Base-by-base conservation (phyloP, 2,329 filamentous ascomycete species). In the Fusarium sp. region DNA sequence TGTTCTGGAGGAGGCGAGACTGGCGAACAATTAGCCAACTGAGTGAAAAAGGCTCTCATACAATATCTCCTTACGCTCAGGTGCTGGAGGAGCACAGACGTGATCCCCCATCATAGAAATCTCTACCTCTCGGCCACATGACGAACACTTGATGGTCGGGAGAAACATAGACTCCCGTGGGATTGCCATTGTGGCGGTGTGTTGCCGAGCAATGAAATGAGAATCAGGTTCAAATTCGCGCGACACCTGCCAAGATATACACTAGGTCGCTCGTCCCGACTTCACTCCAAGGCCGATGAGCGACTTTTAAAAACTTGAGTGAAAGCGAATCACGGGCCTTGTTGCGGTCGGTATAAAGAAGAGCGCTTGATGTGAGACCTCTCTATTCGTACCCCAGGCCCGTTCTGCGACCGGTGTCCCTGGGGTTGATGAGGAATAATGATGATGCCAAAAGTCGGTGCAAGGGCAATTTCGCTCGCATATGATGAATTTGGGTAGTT, bases 71-170 rank as follows among this genome's bases (percentile, higher is more conserved):
- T 65, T 75, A 81, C 84, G 73, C 70, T 83, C 82, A 70, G 78
- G 77, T 75, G 79, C 77, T 76, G 79, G 71, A 57, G 77, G 71
- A 55, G 75, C 75, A 75, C 93, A 97, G 59, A 91, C 74, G 79
- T 97, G 93, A 61, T 96, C 92, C 60, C 91, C 92, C 88, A 97
- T 90, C 74, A 88, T 80, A 36, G 90, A 89, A 67, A 97, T 95
- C 72, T 93, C 89, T 57, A 97, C 91, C 70, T 93, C 86, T 36
- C 80, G 76, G 36, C 87, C 85, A 73, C 92, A 96, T 78, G 83
- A 87, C 49, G 92, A 96, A 77, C 92, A 96, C 82, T 94, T 96
- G 77, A 96, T 91, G 21, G 88, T 88, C 71, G 92, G 91, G 79
- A 95, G 81, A 64, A 93, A 86, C 75, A 84, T 83, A 74, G 86